Evolutionary conservation across 164 flowering plant species (phyloP), one percentile per base, ranked within the genome.

Genomic region (Tetracentron sinense): DNA sequence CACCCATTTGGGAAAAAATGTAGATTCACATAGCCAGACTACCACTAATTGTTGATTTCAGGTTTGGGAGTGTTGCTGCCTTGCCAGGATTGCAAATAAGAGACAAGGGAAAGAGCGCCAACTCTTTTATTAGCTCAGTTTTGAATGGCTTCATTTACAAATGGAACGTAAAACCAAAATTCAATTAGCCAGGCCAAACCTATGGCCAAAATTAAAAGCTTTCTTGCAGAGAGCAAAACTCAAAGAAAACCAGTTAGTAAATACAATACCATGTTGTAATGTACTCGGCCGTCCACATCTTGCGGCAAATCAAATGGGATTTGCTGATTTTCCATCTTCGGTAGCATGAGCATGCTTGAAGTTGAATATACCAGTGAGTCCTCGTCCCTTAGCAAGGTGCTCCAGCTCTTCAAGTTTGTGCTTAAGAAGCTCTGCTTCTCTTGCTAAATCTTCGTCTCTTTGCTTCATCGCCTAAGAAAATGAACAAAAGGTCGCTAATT

Each of bases 351-450:
- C 58, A 51, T 66, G 72, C 70, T 54, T 82, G 60, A 87, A 67
- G 48, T 72, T 70, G 60, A 87, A 75, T 30, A 81, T 28, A 38
- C 94, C 84, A 42, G 70, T 26, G 17, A 86, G 83, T 31, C 90
- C 91, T 63, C 72, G 77, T 52, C 75, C 79, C 68, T 69, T 79
- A 16, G 88, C 81, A 27, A 85, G 83, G 42, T 77, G 78, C 65
- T 86, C 88, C 46, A 88, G 35, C 57, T 86, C 89, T 59, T 69
- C 76, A 17, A 85, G 47, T 72, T 76, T 81, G 26, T 71, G 78
- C 81, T 70, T 79, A 16, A 88, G 77, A 57, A 62, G 75, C 74
- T 81, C 87, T 51, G 88, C 38, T 78, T 89, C 89, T 69, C 46
- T 73, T 8, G 77, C 69, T 48, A 86, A 70, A 4, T 67, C 77